A percentile compares a stretch with the other conserved stretches of the same genome.
These are phyloP conservation scores for Fusarium sp. DNA, from an alignment of 2,329 filamentous ascomycete species.

Conservation along the genomic window DNA sequence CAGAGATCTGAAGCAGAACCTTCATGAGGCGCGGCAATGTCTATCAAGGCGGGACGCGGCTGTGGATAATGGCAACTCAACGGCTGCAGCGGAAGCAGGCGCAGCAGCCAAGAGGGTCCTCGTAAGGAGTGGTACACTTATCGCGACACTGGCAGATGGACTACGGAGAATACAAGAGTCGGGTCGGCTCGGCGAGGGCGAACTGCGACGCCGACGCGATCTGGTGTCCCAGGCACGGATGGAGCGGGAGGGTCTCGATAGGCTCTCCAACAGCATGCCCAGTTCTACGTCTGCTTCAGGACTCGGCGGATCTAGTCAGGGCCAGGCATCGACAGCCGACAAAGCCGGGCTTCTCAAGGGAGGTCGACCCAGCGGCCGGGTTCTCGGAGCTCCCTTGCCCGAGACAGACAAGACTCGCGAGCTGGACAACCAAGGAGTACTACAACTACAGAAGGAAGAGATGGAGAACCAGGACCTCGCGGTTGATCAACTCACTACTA, in stretches of 20 bases:
- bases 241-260: constrained; percentile 81
- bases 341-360: constrained; percentile 61
- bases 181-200: constrained; percentile 75
- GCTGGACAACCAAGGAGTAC: constrained; percentile 78
- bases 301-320: constrained; percentile 60
- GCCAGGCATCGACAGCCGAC: constrained; percentile 61
- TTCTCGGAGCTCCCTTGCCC: constrained; percentile 77
- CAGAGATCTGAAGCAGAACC: constrained; percentile 75
- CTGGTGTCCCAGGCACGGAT: constrained; percentile 76
- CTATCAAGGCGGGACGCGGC: constrained; percentile 74
- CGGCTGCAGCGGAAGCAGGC: constrained; percentile 69
- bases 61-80: constrained; percentile 54
- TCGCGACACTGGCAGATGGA: constrained; percentile 74
- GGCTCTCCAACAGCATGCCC: constrained; percentile 70
- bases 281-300: constrained; percentile 41
- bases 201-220: constrained; percentile 78
- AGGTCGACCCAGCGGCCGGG: constrained; percentile 65
- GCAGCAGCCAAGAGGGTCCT: constrained; percentile 81
- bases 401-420: constrained; percentile 84
- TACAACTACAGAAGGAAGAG: constrained; percentile 79
- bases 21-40: constrained; percentile 74
- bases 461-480: constrained; percentile 82
- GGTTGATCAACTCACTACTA: constrained; percentile 74
- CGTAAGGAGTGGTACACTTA: constrained; percentile 73
- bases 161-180: constrained; percentile 67